Base-by-base conservation (phyloP, 106 monocot species). In the Chionographis japonica region DNA sequence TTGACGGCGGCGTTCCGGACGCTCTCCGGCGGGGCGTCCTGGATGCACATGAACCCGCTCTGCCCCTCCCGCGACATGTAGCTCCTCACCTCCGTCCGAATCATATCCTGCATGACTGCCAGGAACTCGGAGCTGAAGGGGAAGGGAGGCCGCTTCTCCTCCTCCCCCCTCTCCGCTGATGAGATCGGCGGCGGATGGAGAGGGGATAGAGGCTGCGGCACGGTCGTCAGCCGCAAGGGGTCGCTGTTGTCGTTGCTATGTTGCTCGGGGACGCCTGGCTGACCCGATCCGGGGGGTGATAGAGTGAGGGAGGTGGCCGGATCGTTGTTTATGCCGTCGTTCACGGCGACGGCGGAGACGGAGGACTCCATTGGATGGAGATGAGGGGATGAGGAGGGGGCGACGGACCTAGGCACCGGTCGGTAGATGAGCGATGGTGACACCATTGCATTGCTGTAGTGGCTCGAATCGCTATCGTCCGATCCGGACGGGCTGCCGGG, bases 241-340 rank as follows among this genome's bases (percentile, higher is more conserved):
- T 61, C 35, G 14, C 36, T 13, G 12, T 18, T 40, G 8, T 4
- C 14, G 16, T 3, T 9, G 36, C 4, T 39, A n/a, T 18, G 37
- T 10, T 49, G 40, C 11, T 1, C n/a, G 56, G 50, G 9, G 7
- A 8, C 15, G 16, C 8, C 50, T 69, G 16, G 27, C 2, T 46
- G 9, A 4, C 59, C 58, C 2, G 74, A 63, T 40, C 79, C 79
- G 0, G 79, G 79, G 39, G 70, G 56, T 2, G 74, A 80, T 0
- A 80, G 63, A 2, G 74, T 69, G n/a, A 80, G 79, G 9, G 65
- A 74, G 3, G 79, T 80, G 12, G 58, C 57, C 14, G 69, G 79
- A 56, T 68, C 74, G n/a, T 63, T 52, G 9, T 60, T 40, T 27
- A 27, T n/a, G 37, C 12, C 1, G n/a, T 46, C 46, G 46, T 5